These are phyloP conservation scores for Backusella tuberculispora DNA, from an alignment of 192 early-diverging fungal genomes.

Conservation along the genomic window DNA sequence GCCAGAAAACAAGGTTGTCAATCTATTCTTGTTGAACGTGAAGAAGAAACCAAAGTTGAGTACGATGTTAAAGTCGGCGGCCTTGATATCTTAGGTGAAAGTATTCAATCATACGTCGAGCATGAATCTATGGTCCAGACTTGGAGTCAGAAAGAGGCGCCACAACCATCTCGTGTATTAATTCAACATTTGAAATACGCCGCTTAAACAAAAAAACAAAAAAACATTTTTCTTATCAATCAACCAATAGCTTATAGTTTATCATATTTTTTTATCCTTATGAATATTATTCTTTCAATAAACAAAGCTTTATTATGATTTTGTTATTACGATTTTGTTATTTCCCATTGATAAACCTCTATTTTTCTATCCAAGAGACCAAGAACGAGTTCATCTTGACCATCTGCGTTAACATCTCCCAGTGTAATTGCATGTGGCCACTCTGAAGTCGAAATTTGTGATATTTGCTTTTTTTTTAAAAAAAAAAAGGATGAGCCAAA, in stretches of 20 bases:
- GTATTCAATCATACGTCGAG: slow-evolving; percentile 32
- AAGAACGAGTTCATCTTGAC: slow-evolving; percentile 42
- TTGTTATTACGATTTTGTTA: not conserved
- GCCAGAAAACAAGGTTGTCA: slow-evolving; percentile 24
- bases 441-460: slow-evolving; percentile 33
- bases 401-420: slow-evolving; percentile 44
- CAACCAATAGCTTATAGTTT: not conserved
- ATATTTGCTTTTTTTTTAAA: slow-evolving; percentile 25
- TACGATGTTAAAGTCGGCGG: slow-evolving; percentile 24
- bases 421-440: slow-evolving; percentile 40
- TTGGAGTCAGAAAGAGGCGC: not conserved
- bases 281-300: slow-evolving; percentile 6
- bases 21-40: slow-evolving; percentile 25
- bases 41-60: not conserved
- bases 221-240: not conserved
- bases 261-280: not conserved
- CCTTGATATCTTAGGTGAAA: slow-evolving; percentile 36
- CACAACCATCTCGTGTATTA: not conserved
- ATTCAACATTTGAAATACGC: not conserved
- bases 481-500: too few species aligned
- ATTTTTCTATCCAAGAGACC: slow-evolving; percentile 41
- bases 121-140: slow-evolving; percentile 22
- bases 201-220: not conserved
- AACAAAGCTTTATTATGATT: slow-evolving; percentile 7
- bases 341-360: slow-evolving; percentile 35